Evolutionary conservation across 768 basidiomycete species (phyloP), one percentile per base, ranked within the genome.

Genomic region (Amanita thiersii): DNA sequence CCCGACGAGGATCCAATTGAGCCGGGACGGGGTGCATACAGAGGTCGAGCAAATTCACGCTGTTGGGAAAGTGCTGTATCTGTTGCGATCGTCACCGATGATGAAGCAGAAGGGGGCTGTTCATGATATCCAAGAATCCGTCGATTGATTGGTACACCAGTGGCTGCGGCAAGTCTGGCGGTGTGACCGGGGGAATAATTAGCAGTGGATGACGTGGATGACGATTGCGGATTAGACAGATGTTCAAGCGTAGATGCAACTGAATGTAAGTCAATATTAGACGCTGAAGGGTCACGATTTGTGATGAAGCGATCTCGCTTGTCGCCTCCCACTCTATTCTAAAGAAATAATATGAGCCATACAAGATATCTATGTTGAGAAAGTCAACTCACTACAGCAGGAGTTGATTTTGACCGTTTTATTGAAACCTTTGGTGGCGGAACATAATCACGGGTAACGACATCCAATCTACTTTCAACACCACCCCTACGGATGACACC

Each of bases 91-190:
- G 34, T 37, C 19, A 29, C 42, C 50, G 90, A 81, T 2, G 82
- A 81, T 15, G 68, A 65, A 0, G 90, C 77, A 0, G 79, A 57
- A 1, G 90, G 85, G 0, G 92, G 91, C 11, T 78, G 78, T 56
- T 92, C 89, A 56, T 89, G 84, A 60, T 91, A 96, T 4, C 86
- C 81, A 5, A 96, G 73, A 38, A 96, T 83, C 24, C 91, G 83
- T 17, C 82, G 77, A 52, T 83, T 86, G 39, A 86, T 59, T 7
- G 81, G 79, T 10, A 90, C 72, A 15, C 86, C 86, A 0, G 85
- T 75, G 1, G 87, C 86, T 1, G 73, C 79, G 4, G 76, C 81
- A 14, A 90, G 72, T 29, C 87, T 75, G 8, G 84, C 82, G 0
- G 86, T 85, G 54, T 89, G 87, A 0, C 79, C 76, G 1, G 86